Percentiles rank a stretch among this genome's conserved stretches.
These are phyloP conservation scores for Tulasnella sp. DNA, from an alignment of 768 basidiomycete genomes.

Conservation along the genomic window DNA sequence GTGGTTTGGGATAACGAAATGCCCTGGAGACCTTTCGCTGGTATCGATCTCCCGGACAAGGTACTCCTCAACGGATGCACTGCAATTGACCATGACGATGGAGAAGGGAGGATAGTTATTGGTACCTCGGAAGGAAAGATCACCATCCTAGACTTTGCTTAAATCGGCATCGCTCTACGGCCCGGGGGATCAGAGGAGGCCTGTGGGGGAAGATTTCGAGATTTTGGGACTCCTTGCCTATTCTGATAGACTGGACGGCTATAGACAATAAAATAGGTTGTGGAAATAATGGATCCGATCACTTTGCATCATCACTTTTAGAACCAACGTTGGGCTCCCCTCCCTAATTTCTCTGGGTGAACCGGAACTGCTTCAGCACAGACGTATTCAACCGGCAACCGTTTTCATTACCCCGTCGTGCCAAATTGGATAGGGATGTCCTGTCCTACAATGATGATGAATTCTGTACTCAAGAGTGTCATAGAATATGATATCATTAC, in stretches of 20 bases:
- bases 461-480: too few species aligned
- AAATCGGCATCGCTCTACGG: not conserved
- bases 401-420: too few species aligned
- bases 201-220: not conserved
- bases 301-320: not conserved
- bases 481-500: not conserved
- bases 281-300: not conserved
- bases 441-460: too few species aligned
- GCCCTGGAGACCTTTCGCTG: constrained; percentile 2
- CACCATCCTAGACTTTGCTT: constrained; percentile 3
- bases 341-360: too few species aligned
- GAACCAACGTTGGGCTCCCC: too few species aligned
- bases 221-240: not conserved
- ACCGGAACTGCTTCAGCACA: too few species aligned
- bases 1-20: not conserved
- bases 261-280: not conserved
- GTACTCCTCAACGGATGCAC: not conserved
- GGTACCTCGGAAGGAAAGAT: constrained; percentile 1
- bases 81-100: constrained; percentile 1
- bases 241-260: not conserved
- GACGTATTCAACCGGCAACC: too few species aligned
- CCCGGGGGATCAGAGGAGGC: too few species aligned
- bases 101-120: constrained; percentile 12
- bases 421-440: too few species aligned
- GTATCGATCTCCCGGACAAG: not conserved